Conservation (phyloP, 352 stramenopile genomes). For the Chrysophaeum taylorii region DNA sequence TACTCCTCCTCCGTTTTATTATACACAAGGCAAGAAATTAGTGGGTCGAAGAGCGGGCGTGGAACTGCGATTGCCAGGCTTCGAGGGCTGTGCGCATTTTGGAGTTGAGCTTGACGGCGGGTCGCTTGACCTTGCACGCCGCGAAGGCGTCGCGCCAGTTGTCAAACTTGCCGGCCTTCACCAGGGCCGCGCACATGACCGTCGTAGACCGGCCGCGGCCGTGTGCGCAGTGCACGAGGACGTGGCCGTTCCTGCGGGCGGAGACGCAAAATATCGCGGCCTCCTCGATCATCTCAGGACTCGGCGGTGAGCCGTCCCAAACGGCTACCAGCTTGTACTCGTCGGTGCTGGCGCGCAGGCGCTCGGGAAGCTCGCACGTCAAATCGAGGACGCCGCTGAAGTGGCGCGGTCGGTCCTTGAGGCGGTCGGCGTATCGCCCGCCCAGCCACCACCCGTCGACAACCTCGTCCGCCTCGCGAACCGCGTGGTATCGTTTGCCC, state of each 20-base stretch:
- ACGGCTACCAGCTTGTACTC: constrained; percentile 46
- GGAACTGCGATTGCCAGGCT: not conserved
- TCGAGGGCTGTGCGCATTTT: constrained; percentile 18
- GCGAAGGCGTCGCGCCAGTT: not conserved
- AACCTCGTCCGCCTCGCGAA: constrained; percentile 49
- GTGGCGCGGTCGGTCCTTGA: constrained; percentile 14
- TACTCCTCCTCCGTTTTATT: too few species aligned
- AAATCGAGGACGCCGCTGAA: constrained; percentile 55
- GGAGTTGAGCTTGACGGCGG: constrained; percentile 16
- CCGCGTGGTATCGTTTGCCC: constrained; percentile 32
- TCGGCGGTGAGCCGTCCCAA: constrained; percentile 54
- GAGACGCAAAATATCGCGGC: constrained; percentile 46
- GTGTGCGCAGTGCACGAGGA: constrained; percentile 43
- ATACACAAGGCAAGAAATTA: too few species aligned
- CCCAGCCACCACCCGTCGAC: constrained; percentile 52
- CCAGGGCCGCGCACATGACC: constrained; percentile 52
- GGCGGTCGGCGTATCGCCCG: constrained; percentile 38
- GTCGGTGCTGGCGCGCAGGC: constrained; percentile 35
- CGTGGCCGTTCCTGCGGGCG: constrained; percentile 29
- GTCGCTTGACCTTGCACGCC: not conserved
- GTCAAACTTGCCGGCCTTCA: constrained; percentile 45
- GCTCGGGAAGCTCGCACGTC: constrained; percentile 57
- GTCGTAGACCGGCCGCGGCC: constrained; percentile 49
- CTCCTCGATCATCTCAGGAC: constrained; percentile 42
- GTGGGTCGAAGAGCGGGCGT: too few species aligned